A percentile compares a stretch with the other conserved stretches of the same genome.
Evolutionary conservation across 306 rosid genomes (phyloP).

Genomic region (Delonix regia): DNA sequence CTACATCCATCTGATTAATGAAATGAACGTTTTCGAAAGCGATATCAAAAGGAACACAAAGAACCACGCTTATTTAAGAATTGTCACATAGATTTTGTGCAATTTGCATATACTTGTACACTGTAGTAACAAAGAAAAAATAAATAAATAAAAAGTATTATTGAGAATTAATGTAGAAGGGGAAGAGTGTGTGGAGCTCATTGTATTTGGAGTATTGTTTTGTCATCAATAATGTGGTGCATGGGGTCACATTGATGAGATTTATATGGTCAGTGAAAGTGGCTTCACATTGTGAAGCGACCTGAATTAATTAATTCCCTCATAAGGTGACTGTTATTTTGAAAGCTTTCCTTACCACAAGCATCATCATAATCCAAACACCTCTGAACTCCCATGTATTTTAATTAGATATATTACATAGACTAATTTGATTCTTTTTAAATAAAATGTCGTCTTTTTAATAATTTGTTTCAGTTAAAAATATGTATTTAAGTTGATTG

Average conservation of each 20-base stretch:
- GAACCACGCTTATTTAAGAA: background rate
- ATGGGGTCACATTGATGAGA: background rate
- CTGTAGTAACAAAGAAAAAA: background rate
- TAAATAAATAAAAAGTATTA: background rate
- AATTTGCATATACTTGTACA: background rate
- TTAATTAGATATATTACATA: no score
- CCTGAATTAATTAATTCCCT: constrained; percentile 1
- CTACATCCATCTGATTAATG: background rate
- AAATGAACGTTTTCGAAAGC: background rate
- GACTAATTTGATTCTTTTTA: no score
- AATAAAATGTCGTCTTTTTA: no score
- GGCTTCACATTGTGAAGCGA: background rate
- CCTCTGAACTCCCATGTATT: no score
- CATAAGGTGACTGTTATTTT: background rate
- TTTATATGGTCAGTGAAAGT: background rate
- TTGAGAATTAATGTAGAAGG: background rate
- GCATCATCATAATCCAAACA: no score
- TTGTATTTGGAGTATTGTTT: background rate
- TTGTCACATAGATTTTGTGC: constrained; percentile 23
- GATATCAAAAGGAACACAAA: background rate
- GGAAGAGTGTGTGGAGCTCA: constrained; percentile 10
- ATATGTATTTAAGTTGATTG: no score
- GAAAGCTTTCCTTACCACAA: background rate
- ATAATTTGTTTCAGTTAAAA: no score
- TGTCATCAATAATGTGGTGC: constrained; percentile 14